These are phyloP conservation scores for Gastrolobium villosum DNA, from an alignment of 306 rosid genomes.

Conservation along the genomic window DNA sequence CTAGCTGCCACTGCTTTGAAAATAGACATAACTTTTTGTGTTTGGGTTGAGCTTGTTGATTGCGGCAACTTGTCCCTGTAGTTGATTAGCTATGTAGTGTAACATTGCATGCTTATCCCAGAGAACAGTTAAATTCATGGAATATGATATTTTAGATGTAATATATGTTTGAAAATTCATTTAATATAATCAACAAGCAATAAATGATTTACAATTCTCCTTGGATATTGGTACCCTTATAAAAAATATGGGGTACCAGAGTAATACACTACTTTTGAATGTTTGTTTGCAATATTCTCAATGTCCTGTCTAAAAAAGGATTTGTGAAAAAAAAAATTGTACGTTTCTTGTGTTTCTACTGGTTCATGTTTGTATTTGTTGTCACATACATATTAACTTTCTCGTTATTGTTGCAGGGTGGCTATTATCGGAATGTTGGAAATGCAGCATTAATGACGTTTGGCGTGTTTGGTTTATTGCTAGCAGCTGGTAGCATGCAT, in stretches of 20 bases:
- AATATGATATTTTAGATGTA: slow-evolving; percentile 36
- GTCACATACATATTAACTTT: slow-evolving; percentile 14
- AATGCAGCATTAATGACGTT: slow-evolving; percentile 72
- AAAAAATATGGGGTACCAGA: neutral
- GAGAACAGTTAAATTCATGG: slow-evolving; percentile 20
- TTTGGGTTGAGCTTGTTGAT: slow-evolving; percentile 37
- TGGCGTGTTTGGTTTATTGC: slow-evolving; percentile 72
- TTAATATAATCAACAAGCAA: slow-evolving; percentile 29
- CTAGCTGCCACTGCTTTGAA: slow-evolving; percentile 31
- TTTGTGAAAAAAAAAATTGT: neutral
- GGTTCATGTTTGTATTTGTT: slow-evolving; percentile 30
- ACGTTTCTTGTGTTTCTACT: neutral
- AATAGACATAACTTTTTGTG: neutral
- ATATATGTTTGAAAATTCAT: neutral
- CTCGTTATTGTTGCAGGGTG: slow-evolving; percentile 64
- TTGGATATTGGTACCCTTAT: slow-evolving; percentile 16
- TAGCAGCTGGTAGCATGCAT: slow-evolving; percentile 85
- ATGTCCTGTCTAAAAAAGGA: slow-evolving; percentile 25
- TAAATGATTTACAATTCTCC: slow-evolving; percentile 9
- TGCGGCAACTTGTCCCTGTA: slow-evolving; percentile 4
- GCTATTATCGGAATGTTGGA: slow-evolving; percentile 69
- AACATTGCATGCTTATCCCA: neutral
- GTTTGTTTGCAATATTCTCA: slow-evolving; percentile 35
- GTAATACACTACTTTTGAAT: slow-evolving; percentile 21
- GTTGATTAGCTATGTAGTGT: slow-evolving; percentile 17